These are phyloP conservation scores for Calendula officinalis DNA, from an alignment of 129 eudicot species.

Conservation along the genomic window DNA sequence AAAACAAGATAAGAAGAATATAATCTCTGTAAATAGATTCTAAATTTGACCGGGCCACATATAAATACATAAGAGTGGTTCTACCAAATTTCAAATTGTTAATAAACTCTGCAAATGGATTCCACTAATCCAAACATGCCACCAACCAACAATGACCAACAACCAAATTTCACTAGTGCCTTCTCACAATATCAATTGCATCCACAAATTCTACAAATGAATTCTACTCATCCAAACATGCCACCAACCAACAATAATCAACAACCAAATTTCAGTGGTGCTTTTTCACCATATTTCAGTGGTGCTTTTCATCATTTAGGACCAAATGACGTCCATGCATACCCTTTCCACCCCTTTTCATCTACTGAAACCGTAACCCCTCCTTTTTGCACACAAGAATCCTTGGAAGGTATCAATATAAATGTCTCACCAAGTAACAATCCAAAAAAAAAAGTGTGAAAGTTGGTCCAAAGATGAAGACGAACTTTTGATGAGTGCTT, in stretches of 20 bases:
- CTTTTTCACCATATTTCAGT: neutral
- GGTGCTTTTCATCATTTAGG: neutral
- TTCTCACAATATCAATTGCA: neutral
- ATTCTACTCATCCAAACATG: neutral
- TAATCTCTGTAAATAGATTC: no score
- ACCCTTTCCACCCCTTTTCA: no score
- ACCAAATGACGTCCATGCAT: neutral
- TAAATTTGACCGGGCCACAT: no score
- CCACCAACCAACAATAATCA: neutral
- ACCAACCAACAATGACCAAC: no score
- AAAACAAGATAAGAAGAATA: no score
- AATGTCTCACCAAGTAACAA: no score
- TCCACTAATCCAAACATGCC: neutral
- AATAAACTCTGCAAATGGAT: neutral
- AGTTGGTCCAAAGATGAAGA: neutral
- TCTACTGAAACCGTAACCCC: neutral
- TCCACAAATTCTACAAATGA: neutral
- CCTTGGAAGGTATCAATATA: neutral
- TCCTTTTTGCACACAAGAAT: neutral
- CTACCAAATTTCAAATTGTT: neutral
- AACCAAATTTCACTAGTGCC: neutral
- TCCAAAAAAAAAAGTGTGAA: neutral
- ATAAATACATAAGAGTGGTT: no score
- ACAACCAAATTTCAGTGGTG: neutral
- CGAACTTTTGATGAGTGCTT: neutral